Percentiles rank a stretch among this genome's conserved stretches.
Evolutionary conservation across 2,329 filamentous ascomycete genomes (phyloP).

Genomic region (Hypoxylon sp.): DNA sequence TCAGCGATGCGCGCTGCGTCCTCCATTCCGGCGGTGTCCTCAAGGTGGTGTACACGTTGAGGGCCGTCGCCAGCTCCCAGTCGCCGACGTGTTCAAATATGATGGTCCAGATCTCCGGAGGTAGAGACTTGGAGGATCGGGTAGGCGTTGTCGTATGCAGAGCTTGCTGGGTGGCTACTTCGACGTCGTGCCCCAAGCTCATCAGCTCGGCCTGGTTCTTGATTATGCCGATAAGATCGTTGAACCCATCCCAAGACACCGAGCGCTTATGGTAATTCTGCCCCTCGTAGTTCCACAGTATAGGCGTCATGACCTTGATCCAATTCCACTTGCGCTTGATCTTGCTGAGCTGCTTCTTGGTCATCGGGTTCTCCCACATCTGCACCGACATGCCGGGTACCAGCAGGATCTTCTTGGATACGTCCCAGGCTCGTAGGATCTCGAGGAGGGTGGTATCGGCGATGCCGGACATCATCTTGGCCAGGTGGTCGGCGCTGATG

Average conservation of each 20-base stretch:
- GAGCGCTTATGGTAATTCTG: conserved; percentile 60
- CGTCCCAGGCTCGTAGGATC: conserved; percentile 86
- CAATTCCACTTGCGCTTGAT: conserved; percentile 87
- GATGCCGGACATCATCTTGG: conserved; percentile 87
- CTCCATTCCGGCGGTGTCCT: conserved; percentile 69
- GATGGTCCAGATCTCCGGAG: conserved; percentile 89
- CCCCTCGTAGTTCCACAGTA: conserved; percentile 82
- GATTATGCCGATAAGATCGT: conserved; percentile 78
- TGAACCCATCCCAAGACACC: conserved; percentile 72
- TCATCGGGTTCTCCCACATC: conserved; percentile 92
- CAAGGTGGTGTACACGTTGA: conserved; percentile 84
- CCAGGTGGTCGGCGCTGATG: conserved; percentile 84
- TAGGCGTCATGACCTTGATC: conserved; percentile 83
- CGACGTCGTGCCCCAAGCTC: conserved; percentile 78
- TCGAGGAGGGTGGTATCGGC: conserved; percentile 84
- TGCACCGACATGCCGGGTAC: conserved; percentile 89
- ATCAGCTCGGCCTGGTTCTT: conserved; percentile 82
- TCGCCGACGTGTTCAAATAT: conserved; percentile 87
- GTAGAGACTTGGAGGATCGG: conserved; percentile 64
- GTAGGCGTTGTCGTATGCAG: conserved; percentile 54
- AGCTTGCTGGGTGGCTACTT: conserved; percentile 61
- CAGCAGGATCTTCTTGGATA: conserved; percentile 84
- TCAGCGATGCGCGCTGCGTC: conserved; percentile 46
- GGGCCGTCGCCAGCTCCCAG: conserved; percentile 87
- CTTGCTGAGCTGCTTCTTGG: conserved; percentile 87